Evolutionary conservation across 1,139 yeast species (phyloP).

Genomic region (Pneumocystis wakefieldiae): DNA sequence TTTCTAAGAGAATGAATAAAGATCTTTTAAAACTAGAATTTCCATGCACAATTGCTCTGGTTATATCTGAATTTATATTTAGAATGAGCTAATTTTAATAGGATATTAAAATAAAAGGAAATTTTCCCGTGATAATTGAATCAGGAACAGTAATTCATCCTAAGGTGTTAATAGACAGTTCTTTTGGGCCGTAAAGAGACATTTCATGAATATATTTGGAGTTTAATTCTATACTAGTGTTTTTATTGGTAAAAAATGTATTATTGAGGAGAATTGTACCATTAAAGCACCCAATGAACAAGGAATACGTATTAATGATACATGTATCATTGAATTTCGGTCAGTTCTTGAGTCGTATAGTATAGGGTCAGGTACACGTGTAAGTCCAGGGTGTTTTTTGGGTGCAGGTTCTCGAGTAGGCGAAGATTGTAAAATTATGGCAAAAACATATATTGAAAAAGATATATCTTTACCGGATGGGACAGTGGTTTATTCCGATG

Average conservation of each 20-base stretch:
- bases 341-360: background rate
- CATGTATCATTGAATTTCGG: background rate
- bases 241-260: background rate
- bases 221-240: background rate
- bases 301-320: background rate
- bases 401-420: background rate
- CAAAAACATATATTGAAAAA: background rate
- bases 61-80: background rate
- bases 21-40: background rate
- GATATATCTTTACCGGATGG: background rate
- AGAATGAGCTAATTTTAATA: background rate
- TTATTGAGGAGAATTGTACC: background rate
- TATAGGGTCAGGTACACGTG: background rate
- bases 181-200: background rate
- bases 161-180: background rate
- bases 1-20: background rate
- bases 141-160: background rate
- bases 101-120: background rate
- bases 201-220: background rate
- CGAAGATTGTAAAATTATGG: background rate
- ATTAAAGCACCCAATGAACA: background rate
- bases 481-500: background rate
- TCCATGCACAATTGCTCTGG: background rate
- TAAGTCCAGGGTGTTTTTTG: background rate
- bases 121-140: background rate